Evolutionary conservation across 495 filamentous ascomycete genomes (phyloP), one percentile per base, ranked within the genome.

Genomic region (Neurospora africana): DNA sequence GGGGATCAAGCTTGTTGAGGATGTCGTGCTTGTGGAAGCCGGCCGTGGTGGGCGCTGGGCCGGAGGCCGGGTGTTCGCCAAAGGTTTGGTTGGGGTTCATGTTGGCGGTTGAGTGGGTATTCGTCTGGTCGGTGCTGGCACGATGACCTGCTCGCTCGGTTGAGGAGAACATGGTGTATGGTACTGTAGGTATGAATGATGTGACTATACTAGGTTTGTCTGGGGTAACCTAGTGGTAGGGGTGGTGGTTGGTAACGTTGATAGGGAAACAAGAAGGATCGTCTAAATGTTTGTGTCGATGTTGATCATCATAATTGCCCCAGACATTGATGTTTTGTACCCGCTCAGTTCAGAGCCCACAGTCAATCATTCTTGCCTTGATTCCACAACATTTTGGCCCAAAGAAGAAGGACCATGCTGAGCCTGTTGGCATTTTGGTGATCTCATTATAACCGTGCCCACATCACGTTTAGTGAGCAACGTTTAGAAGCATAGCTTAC

Each of bases 1-100:
- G 70, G 1, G 79, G 80, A 79, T 92, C 92, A 76, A 91, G 84
- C 74, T 92, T 93, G 84, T 92, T 87, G 73, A 92, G 77, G 43
- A 92, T 73, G 74, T 85, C 82, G 58, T 89, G 90, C 84, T 75
- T 76, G 79, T 89, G 87, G 36, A 84, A 87, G 17, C 86, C 86
- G 5, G 76, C 74, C 0, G 79, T 81, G 11, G 77, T 76, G 17
- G 74, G 75, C 3, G 79, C 79, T 1, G 79, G 76, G 27, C 79
- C 79, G 0, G 79, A 79, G 71, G 76, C 74, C 10, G 76, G 36
- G 13, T 75, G 73, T 41, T 74, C 53, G 70, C 79, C 77, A 70
- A 72, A 77, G 69, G 72, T 75, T 37, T 33, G 74, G 41, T 43
- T 10, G 72, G 53, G 47, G 23, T 61, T 53, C 3, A 36, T 36